These are phyloP conservation scores for Brassica carinata DNA, from an alignment of 345 rosid species.

Conservation along the genomic window DNA sequence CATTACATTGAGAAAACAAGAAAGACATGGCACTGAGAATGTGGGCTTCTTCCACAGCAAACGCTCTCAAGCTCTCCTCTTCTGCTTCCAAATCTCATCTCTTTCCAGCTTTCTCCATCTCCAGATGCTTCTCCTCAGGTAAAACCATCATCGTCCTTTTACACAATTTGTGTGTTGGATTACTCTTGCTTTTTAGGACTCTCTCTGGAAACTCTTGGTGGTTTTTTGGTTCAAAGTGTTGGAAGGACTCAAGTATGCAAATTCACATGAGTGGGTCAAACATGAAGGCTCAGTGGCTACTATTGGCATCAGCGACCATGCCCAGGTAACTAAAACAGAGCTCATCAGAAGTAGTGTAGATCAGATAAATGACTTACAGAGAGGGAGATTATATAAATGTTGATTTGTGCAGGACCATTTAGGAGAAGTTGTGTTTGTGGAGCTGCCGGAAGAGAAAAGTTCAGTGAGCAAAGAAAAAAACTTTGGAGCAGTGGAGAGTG, in stretches of 20 bases:
- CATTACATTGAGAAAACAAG: constrained; percentile 10
- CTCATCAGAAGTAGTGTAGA: not conserved
- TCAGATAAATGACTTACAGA: not conserved
- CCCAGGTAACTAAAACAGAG: constrained; percentile 60
- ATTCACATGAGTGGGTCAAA: constrained; percentile 95
- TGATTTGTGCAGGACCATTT: constrained; percentile 66
- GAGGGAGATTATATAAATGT: not conserved
- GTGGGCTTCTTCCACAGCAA: constrained; percentile 96
- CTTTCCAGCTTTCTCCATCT: constrained; percentile 60
- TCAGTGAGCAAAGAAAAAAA: constrained; percentile 52
- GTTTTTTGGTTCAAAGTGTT: constrained; percentile 51
- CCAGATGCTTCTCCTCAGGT: constrained; percentile 90
- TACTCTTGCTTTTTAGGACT: not conserved
- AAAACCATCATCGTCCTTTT: not conserved
- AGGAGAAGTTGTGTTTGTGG: constrained; percentile 94
- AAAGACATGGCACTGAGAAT: constrained; percentile 74
- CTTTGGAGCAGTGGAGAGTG: not conserved
- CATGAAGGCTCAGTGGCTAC: constrained; percentile 85
- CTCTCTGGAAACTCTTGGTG: constrained; percentile 9
- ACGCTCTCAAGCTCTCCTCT: constrained; percentile 69
- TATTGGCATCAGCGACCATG: constrained; percentile 91
- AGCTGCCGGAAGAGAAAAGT: constrained; percentile 65
- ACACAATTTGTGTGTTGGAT: constrained; percentile 9
- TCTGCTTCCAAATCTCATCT: constrained; percentile 35
- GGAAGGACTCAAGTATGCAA: constrained; percentile 87